Evolutionary conservation across 352 stramenopile genomes (phyloP), one percentile per base, ranked within the genome.

Genomic region (Globisporangium uncinulatum): DNA sequence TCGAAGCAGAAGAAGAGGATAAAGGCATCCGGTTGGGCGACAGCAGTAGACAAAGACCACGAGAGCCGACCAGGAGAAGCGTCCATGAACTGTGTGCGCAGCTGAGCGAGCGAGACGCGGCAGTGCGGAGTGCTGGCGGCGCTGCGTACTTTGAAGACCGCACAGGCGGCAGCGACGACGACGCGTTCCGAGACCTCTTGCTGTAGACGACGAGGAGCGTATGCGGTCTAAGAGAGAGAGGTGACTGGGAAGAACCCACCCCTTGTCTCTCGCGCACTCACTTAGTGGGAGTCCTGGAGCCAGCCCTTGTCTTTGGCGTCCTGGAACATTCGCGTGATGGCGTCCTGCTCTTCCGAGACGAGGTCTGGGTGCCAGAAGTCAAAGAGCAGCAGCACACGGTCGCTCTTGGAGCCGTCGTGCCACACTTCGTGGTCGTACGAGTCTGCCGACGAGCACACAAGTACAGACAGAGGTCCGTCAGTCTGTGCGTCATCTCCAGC

Each of bases 301-400:
- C 82, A 92, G 7, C 82, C 82, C 53, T 92, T 89, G 17, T 85
- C 77, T 36, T 71, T 81, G 2, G 82, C 82, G 15, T 82, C 78
- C 17, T 82, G 69, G 58, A 92, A 92, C 79, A 92, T 89, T 6
- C 81, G 64, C 19, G 67, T 58, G 56, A 90, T 74, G 54, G 76
- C 71, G 41, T 83, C 63, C 44, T 73, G 75, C 60, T 89, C 78
- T 36, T 65, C 77, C 36, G 67, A 66, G 9, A 83, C 68, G 36
- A 91, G 66, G 58, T 89, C 76, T 2, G 82, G 77, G 49, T 90
- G 81, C 79, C 80, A 89, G 4, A 90, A 52, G 57, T 97, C 88
- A 63, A 97, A 96, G 8, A 97, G 70, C 63, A 96, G 59, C 61
- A 96, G 53, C 52, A 96, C 86, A 6, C 87, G 80, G 53, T 91